Conservation (phyloP, 2,329 filamentous ascomycete genomes). For the Trichoderma breve region DNA sequence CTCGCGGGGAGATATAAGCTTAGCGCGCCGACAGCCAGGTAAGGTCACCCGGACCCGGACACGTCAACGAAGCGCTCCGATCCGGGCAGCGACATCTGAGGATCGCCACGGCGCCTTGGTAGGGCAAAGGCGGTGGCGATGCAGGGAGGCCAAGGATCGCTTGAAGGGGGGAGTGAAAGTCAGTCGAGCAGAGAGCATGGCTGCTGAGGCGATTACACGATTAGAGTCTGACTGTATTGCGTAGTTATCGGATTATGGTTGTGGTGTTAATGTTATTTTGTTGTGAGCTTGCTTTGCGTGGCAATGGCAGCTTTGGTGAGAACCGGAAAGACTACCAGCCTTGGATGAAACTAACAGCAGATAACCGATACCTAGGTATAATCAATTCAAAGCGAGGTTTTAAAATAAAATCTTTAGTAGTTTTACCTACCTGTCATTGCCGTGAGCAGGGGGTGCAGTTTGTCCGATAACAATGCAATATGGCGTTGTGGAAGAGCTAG, state of each 20-base stretch:
- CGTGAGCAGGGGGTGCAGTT: background rate
- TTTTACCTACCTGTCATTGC: background rate
- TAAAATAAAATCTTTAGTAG: background rate
- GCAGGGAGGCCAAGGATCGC: constrained; percentile 60
- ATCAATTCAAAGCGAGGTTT: background rate
- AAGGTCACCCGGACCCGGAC: constrained; percentile 63
- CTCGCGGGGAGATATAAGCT: constrained; percentile 58
- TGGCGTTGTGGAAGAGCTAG: background rate
- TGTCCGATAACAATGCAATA: background rate
- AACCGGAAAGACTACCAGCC: background rate
- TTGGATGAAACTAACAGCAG: background rate
- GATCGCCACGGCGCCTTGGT: constrained; percentile 61
- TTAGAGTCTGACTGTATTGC: background rate
- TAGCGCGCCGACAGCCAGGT: constrained; percentile 59
- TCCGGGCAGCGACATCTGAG: constrained; percentile 48
- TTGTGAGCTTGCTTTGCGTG: background rate
- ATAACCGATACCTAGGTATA: background rate
- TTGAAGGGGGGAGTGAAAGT: constrained; percentile 61
- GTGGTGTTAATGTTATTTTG: background rate
- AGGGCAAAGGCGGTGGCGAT: constrained; percentile 59
- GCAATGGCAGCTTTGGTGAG: background rate
- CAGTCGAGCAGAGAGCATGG: constrained; percentile 43
- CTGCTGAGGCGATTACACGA: constrained; percentile 12
- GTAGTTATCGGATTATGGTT: background rate
- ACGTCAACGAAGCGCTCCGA: constrained; percentile 67